Evolutionary conservation across 164 flowering plant genomes (phyloP), one percentile per base, ranked within the genome.

Genomic region (Akebia trifoliata): DNA sequence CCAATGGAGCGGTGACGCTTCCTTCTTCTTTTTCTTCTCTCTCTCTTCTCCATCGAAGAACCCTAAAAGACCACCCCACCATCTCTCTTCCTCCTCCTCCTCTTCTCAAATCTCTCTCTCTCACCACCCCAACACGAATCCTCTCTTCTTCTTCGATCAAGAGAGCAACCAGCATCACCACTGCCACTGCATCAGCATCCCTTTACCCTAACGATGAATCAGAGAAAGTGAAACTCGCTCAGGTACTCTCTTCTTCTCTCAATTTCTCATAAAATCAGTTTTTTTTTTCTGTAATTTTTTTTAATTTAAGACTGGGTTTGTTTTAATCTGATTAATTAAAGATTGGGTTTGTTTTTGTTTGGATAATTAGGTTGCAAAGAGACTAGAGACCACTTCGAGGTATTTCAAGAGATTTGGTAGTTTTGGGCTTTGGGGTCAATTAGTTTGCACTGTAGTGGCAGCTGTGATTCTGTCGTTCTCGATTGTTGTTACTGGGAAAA

Each of bases 391-490:
- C 15, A 90, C 99, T 2, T 67, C 97, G 4, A 83, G 86, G 69
- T 73, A 83, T 63, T 90, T 94, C 78, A 88, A 76, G 83, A 73
- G 93, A 61, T 69, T 90, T 63, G 99, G 99, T 2, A 77, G 72
- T 70, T 70, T 88, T 48, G 99, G 96, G 53, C 82, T 94, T 69
- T 94, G 96, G 99, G 79, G 88, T n/a, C 99, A 94, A 72, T 76
- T 94, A 14, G 89, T 88, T 37, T 81, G 85, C 72, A 85, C 99
- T 21, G 54, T 81, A 29, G 95, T 88, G 25, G 63, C 96, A 15
- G 99, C 99, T 57, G 96, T 81, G 50, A 87, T 94, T 51, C 85
- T 94, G 24, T 84, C 99, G 0, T 94, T 94, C 66, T 88, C 99
- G 0, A 67, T 80, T 50, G 83, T 83, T 25, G 54, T 83, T 22